A percentile compares a stretch with the other conserved stretches of the same genome.
Evolutionary conservation across 306 rosid species (phyloP).

Genomic region (Macrotyloma uniflorum): DNA sequence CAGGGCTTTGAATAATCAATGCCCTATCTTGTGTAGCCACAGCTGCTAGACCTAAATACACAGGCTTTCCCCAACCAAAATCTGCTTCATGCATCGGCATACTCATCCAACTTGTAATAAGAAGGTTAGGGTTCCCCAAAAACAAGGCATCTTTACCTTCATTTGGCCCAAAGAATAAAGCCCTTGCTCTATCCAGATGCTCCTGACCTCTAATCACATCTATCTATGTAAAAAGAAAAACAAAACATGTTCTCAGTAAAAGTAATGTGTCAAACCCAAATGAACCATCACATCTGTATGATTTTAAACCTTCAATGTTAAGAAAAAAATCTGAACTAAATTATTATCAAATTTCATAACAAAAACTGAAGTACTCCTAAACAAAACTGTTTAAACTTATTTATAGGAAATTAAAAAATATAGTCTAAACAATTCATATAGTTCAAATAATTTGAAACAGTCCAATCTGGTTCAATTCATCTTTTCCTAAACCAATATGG

Average conservation of each 20-base stretch:
- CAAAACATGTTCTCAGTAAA: background rate
- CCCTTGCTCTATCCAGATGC: background rate
- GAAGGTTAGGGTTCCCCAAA: background rate
- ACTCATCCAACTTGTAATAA: background rate
- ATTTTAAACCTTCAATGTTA: background rate
- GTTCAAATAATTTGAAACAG: too few relatives aligned
- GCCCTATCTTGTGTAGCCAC: background rate
- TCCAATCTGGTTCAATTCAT: too few relatives aligned
- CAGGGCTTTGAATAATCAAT: background rate
- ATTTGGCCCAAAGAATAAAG: background rate
- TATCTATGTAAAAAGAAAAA: background rate
- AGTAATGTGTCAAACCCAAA: background rate
- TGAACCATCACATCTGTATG: background rate
- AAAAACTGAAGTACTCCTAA: too few relatives aligned
- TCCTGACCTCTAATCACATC: background rate
- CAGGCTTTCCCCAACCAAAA: slow-evolving; percentile 17
- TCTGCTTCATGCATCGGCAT: background rate
- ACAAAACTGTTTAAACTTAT: too few relatives aligned
- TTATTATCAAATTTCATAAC: too few relatives aligned
- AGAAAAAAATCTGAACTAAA: too few relatives aligned
- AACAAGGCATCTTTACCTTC: background rate
- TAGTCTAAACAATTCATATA: too few relatives aligned
- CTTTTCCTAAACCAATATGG: too few relatives aligned
- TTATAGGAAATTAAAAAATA: too few relatives aligned
- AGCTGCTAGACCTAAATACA: background rate